Base-by-base conservation (phyloP, 1,139 yeast genomes). In the Debaryomycetaceae sp. region DNA sequence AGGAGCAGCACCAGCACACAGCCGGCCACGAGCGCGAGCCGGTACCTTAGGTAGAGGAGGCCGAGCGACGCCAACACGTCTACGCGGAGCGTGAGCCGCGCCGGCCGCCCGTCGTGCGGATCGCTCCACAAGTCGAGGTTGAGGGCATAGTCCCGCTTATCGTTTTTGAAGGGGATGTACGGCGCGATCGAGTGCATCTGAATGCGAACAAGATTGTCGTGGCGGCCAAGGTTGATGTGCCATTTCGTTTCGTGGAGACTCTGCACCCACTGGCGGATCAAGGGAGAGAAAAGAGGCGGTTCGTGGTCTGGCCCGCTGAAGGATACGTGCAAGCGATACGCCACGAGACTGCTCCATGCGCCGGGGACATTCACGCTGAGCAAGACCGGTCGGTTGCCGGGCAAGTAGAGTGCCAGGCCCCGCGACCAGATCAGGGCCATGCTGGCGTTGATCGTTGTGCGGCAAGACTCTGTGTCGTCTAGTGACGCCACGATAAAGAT, bases 171-270 rank as follows among this genome's bases (percentile, higher is more conserved):
- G 3, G 93, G 90, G 7, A 81, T 69, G 46, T 63, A 86, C 1
- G 95, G 95, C 0, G 93, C 77, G 18, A 77, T 65, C n/a, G 83
- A 82, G 46, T 82, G 92, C 45, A 77, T 59, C 12, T 65, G 58
- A 26, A 73, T 45, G 40, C 58, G 52, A 23, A 65, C 40, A 24
- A 50, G 39, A 39, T 47, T 25, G 14, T 36, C 31, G 26, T 50
- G 41, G 4, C 55, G 50, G 5, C 18, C 18, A 2, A 72, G 41
- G 30, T 74, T 62, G 5, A 77, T 51, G 41, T 75, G 79, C 82
- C 90, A 83, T 50, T 83, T 85, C 1, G 82, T 68, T 48, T 86
- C 95, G 40, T 58, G 67, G 3, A 82, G 82, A 25, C 73, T 75
- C n/a, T 62, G 58, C 3, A 73, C 58, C 55, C 70, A 68, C 49